phyloP scores from a whole-genome alignment of 2,329 filamentous ascomycete genomes.

The Cladosporium sp. region DNA sequence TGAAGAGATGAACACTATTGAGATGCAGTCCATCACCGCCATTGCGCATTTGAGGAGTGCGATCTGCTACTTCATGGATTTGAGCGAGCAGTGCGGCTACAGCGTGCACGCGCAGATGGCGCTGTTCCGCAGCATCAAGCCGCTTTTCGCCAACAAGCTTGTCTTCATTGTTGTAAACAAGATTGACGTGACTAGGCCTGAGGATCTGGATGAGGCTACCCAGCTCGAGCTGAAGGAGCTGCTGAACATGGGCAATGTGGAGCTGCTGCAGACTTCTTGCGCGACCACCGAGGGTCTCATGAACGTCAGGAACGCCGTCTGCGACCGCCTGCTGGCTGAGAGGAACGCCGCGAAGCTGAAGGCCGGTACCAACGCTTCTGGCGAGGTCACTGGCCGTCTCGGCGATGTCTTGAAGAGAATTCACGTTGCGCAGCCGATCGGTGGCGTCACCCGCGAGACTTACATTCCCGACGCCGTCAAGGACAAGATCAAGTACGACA shows the following conservation, averaged over 20 bases:
- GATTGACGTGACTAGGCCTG: constrained; percentile 83
- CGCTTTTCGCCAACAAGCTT: constrained; percentile 93
- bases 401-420: constrained; percentile 90
- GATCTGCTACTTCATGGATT: constrained; percentile 96
- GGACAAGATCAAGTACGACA: constrained; percentile 80
- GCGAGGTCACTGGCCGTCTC: constrained; percentile 71
- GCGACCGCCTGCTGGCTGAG: constrained; percentile 86
- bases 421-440: constrained; percentile 91
- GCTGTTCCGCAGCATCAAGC: constrained; percentile 94
- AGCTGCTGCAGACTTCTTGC: constrained; percentile 89
- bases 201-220: constrained; percentile 74
- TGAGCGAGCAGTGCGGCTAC: constrained; percentile 95
- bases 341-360: constrained; percentile 94
- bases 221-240: constrained; percentile 73
- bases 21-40: constrained; percentile 97
- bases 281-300: constrained; percentile 92
- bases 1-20: constrained; percentile 99
- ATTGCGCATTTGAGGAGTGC: constrained; percentile 94
- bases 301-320: constrained; percentile 88
- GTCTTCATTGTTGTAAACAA: constrained; percentile 98
- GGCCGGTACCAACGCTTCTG: constrained; percentile 70
- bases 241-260: constrained; percentile 80
- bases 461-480: constrained; percentile 85
- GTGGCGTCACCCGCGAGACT: constrained; percentile 68
- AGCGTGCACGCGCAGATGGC: constrained; percentile 87